Base-by-base conservation (phyloP, 2,329 filamentous ascomycete genomes). In the Rosellinia necatrix region DNA sequence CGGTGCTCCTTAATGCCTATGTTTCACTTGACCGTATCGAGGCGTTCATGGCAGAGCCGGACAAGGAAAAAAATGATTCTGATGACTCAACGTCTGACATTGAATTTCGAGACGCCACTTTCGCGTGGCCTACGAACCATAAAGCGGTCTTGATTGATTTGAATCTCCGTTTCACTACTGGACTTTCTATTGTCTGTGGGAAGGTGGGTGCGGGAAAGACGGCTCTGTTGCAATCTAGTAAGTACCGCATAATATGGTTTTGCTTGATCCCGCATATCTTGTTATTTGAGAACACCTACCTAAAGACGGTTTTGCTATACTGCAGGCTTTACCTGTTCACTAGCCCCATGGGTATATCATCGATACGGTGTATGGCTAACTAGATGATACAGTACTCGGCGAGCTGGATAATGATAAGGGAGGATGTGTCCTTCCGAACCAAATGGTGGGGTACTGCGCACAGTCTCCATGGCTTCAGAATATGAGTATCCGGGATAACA, bases 21-120 rank as follows among this genome's bases (percentile, higher is more conserved):
- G 87, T 96, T 15, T 89, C 92, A 0, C 84, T 96, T 60, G 84
- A 83, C 7, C 87, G 92, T 62, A 91, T 96, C 17, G 89, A 96
- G 66, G 81, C 83, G 19, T 96, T 96, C 74, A 96, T 96, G 90
- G 76, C 78, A 0, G 92, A 96, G 71, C 90, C 90, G 0, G 85
- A 96, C 66, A 91, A 91, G 64, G 81, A 84, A 25, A 78, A 81
- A 24, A 70, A 71, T 3, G 74, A 76, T 3, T 65, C 73, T 3
- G 69, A 69, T 7, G 72, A 78, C 3, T 41, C 70, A 1, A 61
- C 61, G 2, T 66, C 74, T 15, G 74, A 80, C 13, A 75, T 87
- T 17, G 71, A 80, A 35, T 76, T 96, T 42, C 75, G 79, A 2
- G 74, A 83, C 24, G 90, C 89, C 4, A 86, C 85, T 0, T 96